These are phyloP conservation scores for Coemansia sp. DNA, from an alignment of 192 early-diverging fungal species.

Conservation along the genomic window DNA sequence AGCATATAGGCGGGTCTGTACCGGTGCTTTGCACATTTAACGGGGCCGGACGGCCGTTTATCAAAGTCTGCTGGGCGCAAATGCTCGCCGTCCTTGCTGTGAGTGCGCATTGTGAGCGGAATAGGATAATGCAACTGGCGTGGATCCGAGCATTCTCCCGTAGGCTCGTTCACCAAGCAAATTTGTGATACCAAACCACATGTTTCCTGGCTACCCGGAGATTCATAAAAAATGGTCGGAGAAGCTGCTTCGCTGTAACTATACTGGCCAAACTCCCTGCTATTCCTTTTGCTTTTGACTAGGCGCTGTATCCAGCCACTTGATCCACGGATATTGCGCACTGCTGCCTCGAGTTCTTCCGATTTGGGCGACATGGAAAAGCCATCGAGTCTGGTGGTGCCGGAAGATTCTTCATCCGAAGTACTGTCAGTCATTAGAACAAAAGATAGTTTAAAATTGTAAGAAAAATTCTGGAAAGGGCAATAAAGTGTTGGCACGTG, in stretches of 20 bases:
- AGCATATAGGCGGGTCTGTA: neutral
- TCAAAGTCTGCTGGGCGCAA: neutral
- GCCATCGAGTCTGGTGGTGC: neutral
- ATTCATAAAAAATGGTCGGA: neutral
- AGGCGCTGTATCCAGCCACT: conserved; percentile 24
- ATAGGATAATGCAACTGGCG: neutral
- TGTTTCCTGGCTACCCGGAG: neutral
- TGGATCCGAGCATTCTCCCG: neutral
- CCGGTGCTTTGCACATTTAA: neutral
- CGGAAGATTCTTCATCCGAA: neutral
- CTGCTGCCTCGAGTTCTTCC: conserved; percentile 10
- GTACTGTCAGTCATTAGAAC: neutral
- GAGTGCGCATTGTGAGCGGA: neutral
- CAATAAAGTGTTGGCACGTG: neutral
- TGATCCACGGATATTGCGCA: conserved; percentile 18
- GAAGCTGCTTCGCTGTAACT: neutral
- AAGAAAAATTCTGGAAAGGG: neutral
- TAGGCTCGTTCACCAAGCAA: neutral
- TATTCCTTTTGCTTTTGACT: neutral
- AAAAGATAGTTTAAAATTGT: neutral
- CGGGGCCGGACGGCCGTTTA: neutral
- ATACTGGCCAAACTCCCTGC: neutral
- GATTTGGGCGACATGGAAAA: neutral
- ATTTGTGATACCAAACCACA: neutral
- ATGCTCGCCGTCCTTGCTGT: neutral